Percentiles rank a stretch among this genome's conserved stretches.
Evolutionary conservation across 352 stramenopile genomes (phyloP).

Genomic region (Globisporangium viniferum): DNA sequence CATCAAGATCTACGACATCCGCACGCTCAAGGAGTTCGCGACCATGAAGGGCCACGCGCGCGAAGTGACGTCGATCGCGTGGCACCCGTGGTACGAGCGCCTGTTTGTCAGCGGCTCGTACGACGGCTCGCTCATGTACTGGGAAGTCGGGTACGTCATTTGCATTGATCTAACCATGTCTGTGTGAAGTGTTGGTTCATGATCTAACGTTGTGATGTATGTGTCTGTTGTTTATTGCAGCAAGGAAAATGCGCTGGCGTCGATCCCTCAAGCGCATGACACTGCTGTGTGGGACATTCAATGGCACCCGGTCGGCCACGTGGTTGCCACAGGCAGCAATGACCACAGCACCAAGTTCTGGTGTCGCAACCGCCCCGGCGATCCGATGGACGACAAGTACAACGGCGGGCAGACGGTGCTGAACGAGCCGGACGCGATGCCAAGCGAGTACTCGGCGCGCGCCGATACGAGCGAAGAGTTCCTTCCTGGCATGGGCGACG

Average conservation of each 20-base stretch:
- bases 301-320: constrained; percentile 96
- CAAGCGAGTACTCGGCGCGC: constrained; percentile 19
- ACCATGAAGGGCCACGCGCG: constrained; percentile 95
- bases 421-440: constrained; percentile 59
- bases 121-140: constrained; percentile 97
- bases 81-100: constrained; percentile 96
- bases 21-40: constrained; percentile 94
- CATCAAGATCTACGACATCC: constrained; percentile 99
- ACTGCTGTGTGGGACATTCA: constrained; percentile 98
- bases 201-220: background rate
- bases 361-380: constrained; percentile 92
- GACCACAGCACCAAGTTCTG: constrained; percentile 98
- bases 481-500: constrained; percentile 68
- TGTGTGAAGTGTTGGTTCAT: background rate
- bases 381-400: constrained; percentile 89
- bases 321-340: constrained; percentile 95
- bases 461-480: constrained; percentile 38
- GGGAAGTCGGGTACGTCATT: constrained; percentile 89
- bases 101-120: constrained; percentile 97
- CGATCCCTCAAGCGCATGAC: constrained; percentile 92
- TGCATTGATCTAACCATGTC: background rate
- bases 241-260: constrained; percentile 79
- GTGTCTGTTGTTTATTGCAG: constrained; percentile 22
- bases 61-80: constrained; percentile 95
- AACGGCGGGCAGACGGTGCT: constrained; percentile 73